These are phyloP conservation scores for Ordospora colligata DNA, from an alignment of 371 early-diverging fungal genomes.

Conservation along the genomic window DNA sequence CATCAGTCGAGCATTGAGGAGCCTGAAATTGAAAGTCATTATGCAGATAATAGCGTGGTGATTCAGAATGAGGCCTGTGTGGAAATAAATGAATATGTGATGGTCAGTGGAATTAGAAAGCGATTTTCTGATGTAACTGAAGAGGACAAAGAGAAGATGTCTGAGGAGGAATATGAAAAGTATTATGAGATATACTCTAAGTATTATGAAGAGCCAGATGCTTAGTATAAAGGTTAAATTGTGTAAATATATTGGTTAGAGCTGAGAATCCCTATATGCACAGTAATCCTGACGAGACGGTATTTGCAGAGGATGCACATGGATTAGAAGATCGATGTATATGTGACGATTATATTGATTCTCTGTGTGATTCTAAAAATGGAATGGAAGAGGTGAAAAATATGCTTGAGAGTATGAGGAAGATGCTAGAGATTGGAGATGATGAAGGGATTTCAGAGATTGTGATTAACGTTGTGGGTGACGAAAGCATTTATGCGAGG, in stretches of 20 bases:
- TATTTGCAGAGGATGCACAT: background rate
- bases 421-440: background rate
- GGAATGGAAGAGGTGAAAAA: background rate
- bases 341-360: too few relatives aligned
- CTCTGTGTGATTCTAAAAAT: background rate
- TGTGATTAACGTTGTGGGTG: background rate
- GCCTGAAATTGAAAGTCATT: background rate
- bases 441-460: background rate
- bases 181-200: constrained; percentile 60
- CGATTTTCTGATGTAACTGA: constrained; percentile 58
- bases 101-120: constrained; percentile 55
- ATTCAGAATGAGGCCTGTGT: background rate
- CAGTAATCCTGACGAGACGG: background rate
- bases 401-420: too few relatives aligned
- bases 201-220: constrained; percentile 6
- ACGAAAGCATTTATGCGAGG: too few relatives aligned
- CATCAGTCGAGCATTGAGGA: background rate
- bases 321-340: background rate
- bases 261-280: background rate
- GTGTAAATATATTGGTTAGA: too few relatives aligned
- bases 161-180: constrained; percentile 60
- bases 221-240: too few relatives aligned
- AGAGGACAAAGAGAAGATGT: constrained; percentile 61
- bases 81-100: constrained; percentile 27
- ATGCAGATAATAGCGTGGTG: background rate